phyloP scores from a whole-genome alignment of 371 early-diverging fungal species.

The Choanephora cucurbitarum region DNA sequence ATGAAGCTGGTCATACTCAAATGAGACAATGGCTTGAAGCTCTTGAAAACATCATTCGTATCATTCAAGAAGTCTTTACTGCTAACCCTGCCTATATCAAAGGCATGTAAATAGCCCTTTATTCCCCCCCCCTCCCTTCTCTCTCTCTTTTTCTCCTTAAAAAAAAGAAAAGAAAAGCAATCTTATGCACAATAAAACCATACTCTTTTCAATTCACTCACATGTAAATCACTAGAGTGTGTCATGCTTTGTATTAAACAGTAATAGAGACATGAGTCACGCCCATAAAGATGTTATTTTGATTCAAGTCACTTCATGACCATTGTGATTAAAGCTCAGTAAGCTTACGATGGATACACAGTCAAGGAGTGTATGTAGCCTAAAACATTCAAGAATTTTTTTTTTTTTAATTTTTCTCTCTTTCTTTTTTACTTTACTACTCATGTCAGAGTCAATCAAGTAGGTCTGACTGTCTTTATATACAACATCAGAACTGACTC shows the following conservation, averaged over 20 bases:
- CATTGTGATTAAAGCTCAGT: no score
- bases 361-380: no score
- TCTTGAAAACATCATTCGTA: slow-evolving; percentile 70
- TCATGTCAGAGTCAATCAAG: slow-evolving; percentile 18
- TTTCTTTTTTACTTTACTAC: neutral
- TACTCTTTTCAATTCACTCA: no score
- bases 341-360: no score
- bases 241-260: no score
- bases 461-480: slow-evolving; percentile 4
- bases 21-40: slow-evolving; percentile 76
- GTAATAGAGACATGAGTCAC: no score
- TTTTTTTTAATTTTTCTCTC: neutral
- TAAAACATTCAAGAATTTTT: no score
- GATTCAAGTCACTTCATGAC: no score
- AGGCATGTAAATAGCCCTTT: slow-evolving; percentile 48
- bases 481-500: neutral
- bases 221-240: no score
- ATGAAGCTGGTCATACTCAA: slow-evolving; percentile 54
- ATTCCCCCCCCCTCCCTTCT: neutral
- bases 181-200: no score
- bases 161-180: neutral
- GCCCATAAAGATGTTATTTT: no score
- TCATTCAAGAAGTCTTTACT: slow-evolving; percentile 35
- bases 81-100: slow-evolving; percentile 49
- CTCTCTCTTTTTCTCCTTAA: no score